Conservation (phyloP, 345 rosid species). For the Euphorbia peplus region DNA sequence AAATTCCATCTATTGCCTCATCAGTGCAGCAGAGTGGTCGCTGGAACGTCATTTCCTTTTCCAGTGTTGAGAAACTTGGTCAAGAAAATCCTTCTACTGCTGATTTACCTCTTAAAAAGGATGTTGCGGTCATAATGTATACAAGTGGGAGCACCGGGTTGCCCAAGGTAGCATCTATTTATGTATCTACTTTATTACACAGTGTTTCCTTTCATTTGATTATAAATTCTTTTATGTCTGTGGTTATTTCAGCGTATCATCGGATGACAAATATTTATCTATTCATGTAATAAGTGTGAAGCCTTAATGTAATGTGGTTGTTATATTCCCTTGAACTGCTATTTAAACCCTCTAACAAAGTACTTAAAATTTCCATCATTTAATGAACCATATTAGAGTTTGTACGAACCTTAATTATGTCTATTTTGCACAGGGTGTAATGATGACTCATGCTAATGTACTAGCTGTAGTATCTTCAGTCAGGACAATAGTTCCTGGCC, state of each 20-base stretch:
- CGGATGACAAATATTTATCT: not conserved
- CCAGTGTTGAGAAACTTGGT: slow-evolving; percentile 74
- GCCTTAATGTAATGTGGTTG: not conserved
- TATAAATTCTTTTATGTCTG: not conserved
- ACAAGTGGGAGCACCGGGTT: slow-evolving; percentile 99
- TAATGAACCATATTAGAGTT: not conserved
- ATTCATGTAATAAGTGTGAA: not conserved
- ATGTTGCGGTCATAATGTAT: slow-evolving; percentile 95
- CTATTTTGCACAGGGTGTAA: slow-evolving; percentile 70
- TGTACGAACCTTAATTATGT: not conserved
- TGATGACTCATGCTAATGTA: slow-evolving; percentile 97
- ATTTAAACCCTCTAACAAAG: not conserved
- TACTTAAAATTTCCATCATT: not conserved
- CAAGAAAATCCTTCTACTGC: slow-evolving; percentile 60
- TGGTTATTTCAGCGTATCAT: not conserved
- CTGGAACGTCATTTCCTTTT: slow-evolving; percentile 58
- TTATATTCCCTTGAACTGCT: not conserved
- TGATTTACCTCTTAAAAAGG: slow-evolving; percentile 72
- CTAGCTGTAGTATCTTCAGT: slow-evolving; percentile 92
- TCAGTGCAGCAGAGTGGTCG: slow-evolving; percentile 37
- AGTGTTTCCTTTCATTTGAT: not conserved
- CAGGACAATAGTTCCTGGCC: slow-evolving; percentile 85
- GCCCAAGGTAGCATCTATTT: slow-evolving; percentile 67
- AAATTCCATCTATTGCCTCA: slow-evolving; percentile 57
- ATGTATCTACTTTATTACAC: slow-evolving; percentile 4